Evolutionary conservation across 2,329 filamentous ascomycete genomes (phyloP).

Genomic region (Colletotrichum brevisporum): DNA sequence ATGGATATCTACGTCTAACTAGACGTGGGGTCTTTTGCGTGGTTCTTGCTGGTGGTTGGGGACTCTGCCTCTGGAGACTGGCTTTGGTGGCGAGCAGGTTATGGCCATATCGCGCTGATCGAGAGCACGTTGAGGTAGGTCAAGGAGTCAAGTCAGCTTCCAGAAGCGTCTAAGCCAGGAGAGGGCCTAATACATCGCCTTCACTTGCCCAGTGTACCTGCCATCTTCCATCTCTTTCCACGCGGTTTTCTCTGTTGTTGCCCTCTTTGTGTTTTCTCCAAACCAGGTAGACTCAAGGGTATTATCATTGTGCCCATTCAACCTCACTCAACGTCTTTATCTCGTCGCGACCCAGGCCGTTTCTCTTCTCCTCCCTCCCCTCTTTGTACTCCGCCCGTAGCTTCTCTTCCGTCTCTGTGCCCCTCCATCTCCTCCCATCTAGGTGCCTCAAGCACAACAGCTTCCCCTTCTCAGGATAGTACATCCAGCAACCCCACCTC

Average conservation of each 20-base stretch:
- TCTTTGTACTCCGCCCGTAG: slow-evolving; percentile 32
- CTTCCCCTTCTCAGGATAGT: slow-evolving; percentile 63
- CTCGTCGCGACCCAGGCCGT: neutral
- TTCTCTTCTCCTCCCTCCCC: neutral
- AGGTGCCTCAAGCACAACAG: slow-evolving; percentile 64
- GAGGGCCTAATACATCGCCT: no score
- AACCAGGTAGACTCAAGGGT: no score
- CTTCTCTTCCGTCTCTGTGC: slow-evolving; percentile 50
- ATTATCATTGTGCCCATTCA: neutral
- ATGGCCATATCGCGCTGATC: neutral
- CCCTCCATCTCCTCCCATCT: slow-evolving; percentile 65
- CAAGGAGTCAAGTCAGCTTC: neutral
- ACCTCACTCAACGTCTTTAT: neutral
- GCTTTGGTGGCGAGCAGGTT: neutral
- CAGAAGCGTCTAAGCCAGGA: no score
- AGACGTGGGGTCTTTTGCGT: neutral
- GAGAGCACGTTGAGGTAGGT: neutral
- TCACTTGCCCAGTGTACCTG: no score
- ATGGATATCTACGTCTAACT: no score
- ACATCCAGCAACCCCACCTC: slow-evolving; percentile 70
- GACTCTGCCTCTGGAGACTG: neutral
- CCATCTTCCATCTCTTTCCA: no score
- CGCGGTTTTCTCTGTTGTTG: no score
- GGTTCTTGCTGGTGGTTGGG: neutral
- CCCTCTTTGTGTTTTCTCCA: no score